Conservation (phyloP, 2,329 filamentous ascomycete species). For the Diplodia sapinea region DNA sequence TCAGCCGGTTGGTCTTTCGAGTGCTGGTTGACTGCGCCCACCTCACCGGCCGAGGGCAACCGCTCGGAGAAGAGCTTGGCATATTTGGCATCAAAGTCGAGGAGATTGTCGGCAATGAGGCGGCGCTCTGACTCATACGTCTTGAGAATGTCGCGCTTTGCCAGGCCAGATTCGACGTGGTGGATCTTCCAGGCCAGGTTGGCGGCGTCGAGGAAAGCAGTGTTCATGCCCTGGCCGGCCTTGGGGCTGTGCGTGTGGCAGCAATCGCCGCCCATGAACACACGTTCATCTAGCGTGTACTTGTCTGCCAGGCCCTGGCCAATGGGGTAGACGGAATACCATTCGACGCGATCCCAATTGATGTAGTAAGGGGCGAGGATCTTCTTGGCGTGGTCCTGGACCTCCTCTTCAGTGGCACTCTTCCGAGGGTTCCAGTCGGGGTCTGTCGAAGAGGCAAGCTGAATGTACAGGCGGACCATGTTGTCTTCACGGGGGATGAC, state of each 20-base stretch:
- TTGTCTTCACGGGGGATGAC: slow-evolving; percentile 63
- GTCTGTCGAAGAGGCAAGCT: slow-evolving; percentile 68
- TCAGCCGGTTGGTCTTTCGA: slow-evolving; percentile 43
- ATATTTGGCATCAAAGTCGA: slow-evolving; percentile 88
- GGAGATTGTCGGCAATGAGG: slow-evolving; percentile 79
- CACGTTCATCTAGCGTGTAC: slow-evolving; percentile 68
- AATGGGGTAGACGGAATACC: slow-evolving; percentile 71
- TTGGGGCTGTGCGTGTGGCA: slow-evolving; percentile 70
- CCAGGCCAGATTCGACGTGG: slow-evolving; percentile 82
- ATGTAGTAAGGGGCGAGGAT: slow-evolving; percentile 66
- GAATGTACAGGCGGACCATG: slow-evolving; percentile 62
- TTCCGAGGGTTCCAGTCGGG: slow-evolving; percentile 66
- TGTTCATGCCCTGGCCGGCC: slow-evolving; percentile 69
- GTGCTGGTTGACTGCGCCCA: slow-evolving; percentile 63
- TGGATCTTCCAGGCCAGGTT: slow-evolving; percentile 98
- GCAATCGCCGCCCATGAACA: slow-evolving; percentile 70
- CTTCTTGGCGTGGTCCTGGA: slow-evolving; percentile 62
- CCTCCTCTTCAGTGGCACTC: slow-evolving; percentile 63
- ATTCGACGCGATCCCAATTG: slow-evolving; percentile 68
- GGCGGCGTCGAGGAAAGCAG: slow-evolving; percentile 68
- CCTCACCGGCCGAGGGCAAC: slow-evolving; percentile 73
- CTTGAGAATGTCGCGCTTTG: slow-evolving; percentile 73
- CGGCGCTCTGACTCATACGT: slow-evolving; percentile 90
- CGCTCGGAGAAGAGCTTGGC: slow-evolving; percentile 86
- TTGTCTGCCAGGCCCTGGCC: slow-evolving; percentile 69